Conservation (phyloP, 2,329 filamentous ascomycete genomes). For the Lithohypha guttulata region DNA sequence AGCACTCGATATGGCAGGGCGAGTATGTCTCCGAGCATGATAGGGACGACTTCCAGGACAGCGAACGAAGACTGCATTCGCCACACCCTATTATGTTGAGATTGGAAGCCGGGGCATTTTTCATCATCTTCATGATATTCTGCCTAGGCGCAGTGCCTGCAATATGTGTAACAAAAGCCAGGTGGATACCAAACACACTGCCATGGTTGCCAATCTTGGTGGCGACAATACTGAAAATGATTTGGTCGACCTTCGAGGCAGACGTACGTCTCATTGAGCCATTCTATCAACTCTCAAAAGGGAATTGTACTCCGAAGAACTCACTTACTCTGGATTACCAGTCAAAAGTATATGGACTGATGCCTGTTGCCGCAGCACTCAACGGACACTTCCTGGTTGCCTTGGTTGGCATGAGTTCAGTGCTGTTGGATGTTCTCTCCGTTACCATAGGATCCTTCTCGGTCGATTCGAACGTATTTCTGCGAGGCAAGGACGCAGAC, state of each 20-base stretch:
- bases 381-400: slow-evolving; percentile 37
- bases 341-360: slow-evolving; percentile 36
- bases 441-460: slow-evolving; percentile 39
- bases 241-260: slow-evolving; percentile 39
- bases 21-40: slow-evolving; percentile 33
- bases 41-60: slow-evolving; percentile 22
- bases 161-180: slow-evolving; percentile 32
- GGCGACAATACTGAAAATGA: slow-evolving; percentile 36
- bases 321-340: slow-evolving; percentile 41
- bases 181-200: slow-evolving; percentile 29
- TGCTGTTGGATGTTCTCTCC: slow-evolving; percentile 37
- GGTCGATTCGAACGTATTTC: slow-evolving; percentile 34
- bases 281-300: slow-evolving; percentile 36
- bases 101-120: slow-evolving; percentile 29
- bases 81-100: slow-evolving; percentile 39
- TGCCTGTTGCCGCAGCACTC: slow-evolving; percentile 33
- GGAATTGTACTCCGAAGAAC: slow-evolving; percentile 33
- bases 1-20: slow-evolving; percentile 42
- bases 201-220: slow-evolving; percentile 38
- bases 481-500: slow-evolving; percentile 14
- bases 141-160: slow-evolving; percentile 32
- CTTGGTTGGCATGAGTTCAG: slow-evolving; percentile 34
- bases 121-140: slow-evolving; percentile 30
- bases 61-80: slow-evolving; percentile 24
- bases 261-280: slow-evolving; percentile 40